phyloP scores from a whole-genome alignment of 2,329 filamentous ascomycete genomes.

The Colletotrichum ledebouriae region DNA sequence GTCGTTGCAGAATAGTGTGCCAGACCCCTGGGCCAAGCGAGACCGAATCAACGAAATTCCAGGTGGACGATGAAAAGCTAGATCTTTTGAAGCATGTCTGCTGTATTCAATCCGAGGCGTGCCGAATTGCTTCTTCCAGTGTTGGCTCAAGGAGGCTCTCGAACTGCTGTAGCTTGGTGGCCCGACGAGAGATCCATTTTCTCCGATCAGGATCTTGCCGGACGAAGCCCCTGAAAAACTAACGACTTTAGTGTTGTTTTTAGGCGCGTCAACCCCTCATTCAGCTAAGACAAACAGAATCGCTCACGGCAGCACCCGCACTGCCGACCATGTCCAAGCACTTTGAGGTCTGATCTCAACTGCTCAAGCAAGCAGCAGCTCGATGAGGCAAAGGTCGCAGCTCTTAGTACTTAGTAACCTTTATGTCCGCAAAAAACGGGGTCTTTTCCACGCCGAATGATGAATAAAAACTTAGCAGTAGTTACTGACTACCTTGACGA shows the following conservation, averaged over 20 bases:
- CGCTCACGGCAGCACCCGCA: constrained; percentile 31
- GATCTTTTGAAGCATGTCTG: neutral
- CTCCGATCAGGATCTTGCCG: constrained; percentile 27
- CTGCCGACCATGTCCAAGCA: neutral
- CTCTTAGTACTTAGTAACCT: no score
- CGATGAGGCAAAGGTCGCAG: neutral
- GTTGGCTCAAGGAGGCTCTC: constrained; percentile 13
- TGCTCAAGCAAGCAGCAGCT: constrained; percentile 12
- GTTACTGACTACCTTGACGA: no score
- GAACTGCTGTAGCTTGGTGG: neutral
- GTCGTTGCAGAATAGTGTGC: constrained; percentile 21
- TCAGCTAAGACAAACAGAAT: constrained; percentile 16
- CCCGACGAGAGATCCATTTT: constrained; percentile 6
- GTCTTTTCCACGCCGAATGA: no score
- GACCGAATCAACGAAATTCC: neutral
- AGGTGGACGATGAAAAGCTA: neutral
- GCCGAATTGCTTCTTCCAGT: neutral
- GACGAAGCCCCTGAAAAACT: constrained; percentile 10
- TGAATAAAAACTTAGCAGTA: no score
- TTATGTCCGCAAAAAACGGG: no score
- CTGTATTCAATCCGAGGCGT: neutral
- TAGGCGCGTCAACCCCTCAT: constrained; percentile 38
- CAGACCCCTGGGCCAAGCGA: constrained; percentile 14
- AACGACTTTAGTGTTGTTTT: constrained; percentile 17
- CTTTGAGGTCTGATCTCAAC: neutral